These are phyloP conservation scores for Russula sp. DNA, from an alignment of 768 basidiomycete genomes.

Conservation along the genomic window DNA sequence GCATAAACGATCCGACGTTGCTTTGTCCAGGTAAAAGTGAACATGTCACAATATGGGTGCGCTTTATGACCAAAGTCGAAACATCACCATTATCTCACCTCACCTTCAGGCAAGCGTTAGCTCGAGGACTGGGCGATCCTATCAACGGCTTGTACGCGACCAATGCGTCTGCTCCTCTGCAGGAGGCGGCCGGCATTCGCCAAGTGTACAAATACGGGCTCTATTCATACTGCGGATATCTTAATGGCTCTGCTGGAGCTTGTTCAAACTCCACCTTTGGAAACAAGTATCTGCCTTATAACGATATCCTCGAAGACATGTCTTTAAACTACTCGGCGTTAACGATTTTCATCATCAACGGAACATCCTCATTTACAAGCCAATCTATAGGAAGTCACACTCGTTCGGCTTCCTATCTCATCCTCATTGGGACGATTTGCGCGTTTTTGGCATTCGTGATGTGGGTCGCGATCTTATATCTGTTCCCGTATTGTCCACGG, in stretches of 20 bases:
- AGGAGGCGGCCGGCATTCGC: slow-evolving; percentile 55
- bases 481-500: slow-evolving; percentile 1
- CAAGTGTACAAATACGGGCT: slow-evolving; percentile 76
- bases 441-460: slow-evolving; percentile 61
- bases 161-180: slow-evolving; percentile 62
- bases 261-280: slow-evolving; percentile 64
- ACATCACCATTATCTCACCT: slow-evolving; percentile 16
- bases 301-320: slow-evolving; percentile 66
- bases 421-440: slow-evolving; percentile 68
- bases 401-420: slow-evolving; percentile 69
- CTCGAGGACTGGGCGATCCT: slow-evolving; percentile 43
- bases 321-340: slow-evolving; percentile 54
- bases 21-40: slow-evolving; percentile 55
- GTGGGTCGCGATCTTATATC: slow-evolving; percentile 43
- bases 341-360: slow-evolving; percentile 51
- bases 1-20: slow-evolving; percentile 27
- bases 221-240: slow-evolving; percentile 75
- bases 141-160: slow-evolving; percentile 63
- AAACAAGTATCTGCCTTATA: slow-evolving; percentile 61
- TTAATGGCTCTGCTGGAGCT: slow-evolving; percentile 54
- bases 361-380: slow-evolving; percentile 52
- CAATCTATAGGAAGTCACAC: slow-evolving; percentile 60
- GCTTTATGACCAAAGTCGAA: slow-evolving; percentile 30
- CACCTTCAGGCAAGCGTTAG: slow-evolving; percentile 50
- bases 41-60: slow-evolving; percentile 70